Base-by-base conservation (phyloP, 2,329 filamentous ascomycete genomes). In the Fusarium equiseti region DNA sequence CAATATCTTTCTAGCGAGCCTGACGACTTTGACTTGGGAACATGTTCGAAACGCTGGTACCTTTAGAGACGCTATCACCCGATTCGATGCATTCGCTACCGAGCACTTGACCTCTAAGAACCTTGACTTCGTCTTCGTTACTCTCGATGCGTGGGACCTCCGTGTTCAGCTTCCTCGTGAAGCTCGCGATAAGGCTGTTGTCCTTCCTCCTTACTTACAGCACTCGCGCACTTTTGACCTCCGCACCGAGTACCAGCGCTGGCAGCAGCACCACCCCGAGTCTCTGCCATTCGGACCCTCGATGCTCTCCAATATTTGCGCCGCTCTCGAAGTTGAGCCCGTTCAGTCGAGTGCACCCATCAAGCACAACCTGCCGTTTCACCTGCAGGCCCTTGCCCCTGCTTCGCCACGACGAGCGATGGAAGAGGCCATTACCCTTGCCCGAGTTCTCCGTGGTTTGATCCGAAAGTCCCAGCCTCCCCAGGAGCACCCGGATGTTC, bases 1-100 rank as follows among this genome's bases (percentile, higher is more conserved):
- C 22, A 44, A 44, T 57, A 65, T 42, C 63, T 70, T 70, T 78
- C 73, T 80, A 98, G 95, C 96, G 79, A 98, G 95, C 85, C 87
- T 99, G 81, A 99, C 96, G 48, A 99, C 96, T 73, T 86, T 99
- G 77, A 98, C 96, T 58, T 99, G 96, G 96, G 96, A 99, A 82
- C 95, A 99, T 85, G 96, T 99, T 80, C 92, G 95, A 80, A 97
- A 95, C 82, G 95, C 96, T 80, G 96, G 96, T 74, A 95, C 94
- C 74, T 99, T 98, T 89, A 91, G 95, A 77, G 96, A 98, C 83
- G 96, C 96, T 74, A 92, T 99, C 84, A 93, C 92, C 83, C 93
- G 94, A 76, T 98, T 99, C 83, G 95, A 97, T 82, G 87, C 91
- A 70, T 99, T 98, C 81, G 94, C 94, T 78, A 91, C 92, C 76